Conservation (phyloP, 176 grass and related monocot genomes). For the Aegilops bicornis region DNA sequence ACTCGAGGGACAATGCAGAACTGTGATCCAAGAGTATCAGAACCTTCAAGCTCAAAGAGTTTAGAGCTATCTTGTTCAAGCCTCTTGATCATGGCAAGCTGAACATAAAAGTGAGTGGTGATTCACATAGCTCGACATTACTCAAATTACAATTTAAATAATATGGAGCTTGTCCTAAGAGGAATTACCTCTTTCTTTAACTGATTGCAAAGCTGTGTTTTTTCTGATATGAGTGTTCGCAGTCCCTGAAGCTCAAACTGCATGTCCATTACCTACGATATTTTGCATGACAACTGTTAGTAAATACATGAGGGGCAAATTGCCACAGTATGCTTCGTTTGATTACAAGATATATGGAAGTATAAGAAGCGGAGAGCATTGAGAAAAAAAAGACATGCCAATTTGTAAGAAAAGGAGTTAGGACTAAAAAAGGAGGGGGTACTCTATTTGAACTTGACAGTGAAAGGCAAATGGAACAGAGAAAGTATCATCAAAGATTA, state of each 20-base stretch:
- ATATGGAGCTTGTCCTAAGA: constrained; percentile 14
- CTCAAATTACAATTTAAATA: neutral
- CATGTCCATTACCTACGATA: constrained; percentile 87
- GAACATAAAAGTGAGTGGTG: constrained; percentile 24
- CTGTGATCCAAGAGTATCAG: constrained; percentile 72
- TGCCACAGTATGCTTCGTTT: neutral
- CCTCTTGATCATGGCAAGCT: constrained; percentile 86
- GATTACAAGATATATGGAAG: constrained; percentile 15
- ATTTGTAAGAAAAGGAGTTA: neutral
- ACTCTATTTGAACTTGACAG: neutral
- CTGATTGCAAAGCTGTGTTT: constrained; percentile 83
- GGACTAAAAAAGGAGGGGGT: neutral
- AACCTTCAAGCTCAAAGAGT: constrained; percentile 76
- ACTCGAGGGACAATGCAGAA: constrained; percentile 66
- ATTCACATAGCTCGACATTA: constrained; percentile 17
- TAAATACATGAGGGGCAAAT: neutral
- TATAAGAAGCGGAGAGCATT: neutral
- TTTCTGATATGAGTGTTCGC: constrained; percentile 65
- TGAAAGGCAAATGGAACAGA: neutral
- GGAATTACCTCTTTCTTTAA: constrained; percentile 83
- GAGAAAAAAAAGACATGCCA: neutral
- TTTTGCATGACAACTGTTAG: neutral
- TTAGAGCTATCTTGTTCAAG: constrained; percentile 65
- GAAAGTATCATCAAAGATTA: constrained; percentile 17
- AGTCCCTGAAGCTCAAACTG: constrained; percentile 84